Evolutionary conservation across 116 monocot species (phyloP), one percentile per base, ranked within the genome.

Genomic region (Dioscorea cayenensis): DNA sequence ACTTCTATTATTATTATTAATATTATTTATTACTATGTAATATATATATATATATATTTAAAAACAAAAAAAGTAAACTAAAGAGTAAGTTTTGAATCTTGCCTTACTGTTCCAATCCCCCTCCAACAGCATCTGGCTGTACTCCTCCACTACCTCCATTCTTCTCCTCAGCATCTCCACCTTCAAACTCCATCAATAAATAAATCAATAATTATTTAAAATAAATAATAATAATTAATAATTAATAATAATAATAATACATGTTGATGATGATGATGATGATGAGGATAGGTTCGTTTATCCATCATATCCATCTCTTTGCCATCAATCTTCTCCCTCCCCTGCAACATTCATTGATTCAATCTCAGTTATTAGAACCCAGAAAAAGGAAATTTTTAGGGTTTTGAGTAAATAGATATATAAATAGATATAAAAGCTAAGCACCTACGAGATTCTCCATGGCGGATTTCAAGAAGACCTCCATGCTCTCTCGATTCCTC

Each of bases 151-250:
- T 75, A 79, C 74, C 72, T 90, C 90, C 90, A 94, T 94, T 72
- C 84, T 90, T 67, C 69, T 83, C 83, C 79, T 76, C 77, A 94
- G 61, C 75, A 72, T 77, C 68, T 94, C 90, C 72, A 90, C 85
- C 90, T 90, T 27, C 19, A 43, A 17, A 64, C 36, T n/a, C 35
- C 50, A 13, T 20, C 19, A 19, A 32, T 32, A 32, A 16, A 51
- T 20, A 5, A 62, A 62, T 11, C 6, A 62, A 62, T 22, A 32
- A 32, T 3, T 32, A 32, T 3, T 32, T 32, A 32, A 32, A 32
- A 32, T 32, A 32, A 32, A 32, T 32, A 32, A 32, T 32, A 32
- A 32, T 32, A 32, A 32, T n/a, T n/a, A n/a, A n/a, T n/a, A n/a
- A n/a, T n/a, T 32, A 32, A 32, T 32, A 32, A 32, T 32, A 32